Evolutionary conservation across 768 basidiomycete species (phyloP), one percentile per base, ranked within the genome.

Genomic region (Gyrodon lividus): DNA sequence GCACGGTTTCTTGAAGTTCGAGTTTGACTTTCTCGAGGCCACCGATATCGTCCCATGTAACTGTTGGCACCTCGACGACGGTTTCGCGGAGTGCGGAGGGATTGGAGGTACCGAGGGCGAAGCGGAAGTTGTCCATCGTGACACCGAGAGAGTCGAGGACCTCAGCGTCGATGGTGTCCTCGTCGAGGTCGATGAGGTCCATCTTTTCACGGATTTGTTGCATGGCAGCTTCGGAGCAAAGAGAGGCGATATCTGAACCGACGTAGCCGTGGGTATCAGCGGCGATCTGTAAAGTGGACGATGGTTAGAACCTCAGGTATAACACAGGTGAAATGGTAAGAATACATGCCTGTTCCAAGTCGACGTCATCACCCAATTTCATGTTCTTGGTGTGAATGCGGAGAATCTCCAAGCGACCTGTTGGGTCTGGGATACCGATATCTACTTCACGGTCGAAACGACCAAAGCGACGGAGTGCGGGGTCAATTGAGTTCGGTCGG

Each of bases 201-300:
- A 99, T 98, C 84, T 99, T 99, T 76, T 99, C 97, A 69, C 97
- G 91, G 58, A 99, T 99, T 70, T 99, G 97, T 76, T 99, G 97
- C 97, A 99, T 99, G 41, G 97, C 97, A 49, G 97, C 97, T 70
- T 99, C 97, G 2, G 97, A 98, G 71, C 97, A 99, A 45, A 99
- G 81, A 10, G 97, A 90, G 22, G 97, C 97, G 51, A 99, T 69
- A 78, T 99, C 97, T 33, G 97, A 97, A 69, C 97, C 97, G 61
- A 99, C 97, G 65, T 98, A 98, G 72, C 97, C 97, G 70, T 99
- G 97, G 6, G 97, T 99, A 69, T 99, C 97, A 46, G 95, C 94
- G 45, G 97, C 97, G 60, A 99, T 98, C 89, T 96, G 38, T 46
- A 24, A 31, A 35, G 23, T n/a, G 33, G 4, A 22, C 20, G 17